Conservation (phyloP, 345 rosid species). For the Durio zibethinus region DNA sequence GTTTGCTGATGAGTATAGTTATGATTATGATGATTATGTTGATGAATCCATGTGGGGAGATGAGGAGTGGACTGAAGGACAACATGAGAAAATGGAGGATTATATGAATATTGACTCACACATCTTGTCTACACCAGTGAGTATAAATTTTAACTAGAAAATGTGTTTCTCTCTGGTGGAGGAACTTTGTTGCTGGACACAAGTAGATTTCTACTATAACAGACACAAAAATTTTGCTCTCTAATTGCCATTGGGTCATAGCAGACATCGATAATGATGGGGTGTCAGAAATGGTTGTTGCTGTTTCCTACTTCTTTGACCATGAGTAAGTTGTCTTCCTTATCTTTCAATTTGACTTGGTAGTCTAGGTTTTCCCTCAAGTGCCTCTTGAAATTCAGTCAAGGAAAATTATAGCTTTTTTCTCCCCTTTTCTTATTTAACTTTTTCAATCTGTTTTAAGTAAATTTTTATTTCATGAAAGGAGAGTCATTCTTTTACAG, state of each 20-base stretch:
- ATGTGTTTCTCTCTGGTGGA: background rate
- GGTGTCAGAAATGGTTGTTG: slow-evolving; percentile 86
- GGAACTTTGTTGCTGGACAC: background rate
- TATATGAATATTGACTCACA: slow-evolving; percentile 89
- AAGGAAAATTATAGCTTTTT: background rate
- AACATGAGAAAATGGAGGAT: slow-evolving; percentile 86
- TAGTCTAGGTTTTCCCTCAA: background rate
- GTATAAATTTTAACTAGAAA: slow-evolving; percentile 33
- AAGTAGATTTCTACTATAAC: background rate
- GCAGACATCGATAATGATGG: slow-evolving; percentile 99
- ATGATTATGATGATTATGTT: slow-evolving; percentile 93
- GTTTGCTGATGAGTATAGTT: slow-evolving; percentile 79
- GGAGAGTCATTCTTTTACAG: background rate
- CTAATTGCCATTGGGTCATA: slow-evolving; percentile 57
- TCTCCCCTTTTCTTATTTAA: background rate
- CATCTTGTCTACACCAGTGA: slow-evolving; percentile 90
- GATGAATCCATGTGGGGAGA: slow-evolving; percentile 93
- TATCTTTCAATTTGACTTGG: background rate
- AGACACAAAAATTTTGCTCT: background rate
- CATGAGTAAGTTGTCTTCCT: slow-evolving; percentile 67
- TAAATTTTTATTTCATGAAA: background rate
- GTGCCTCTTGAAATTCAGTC: background rate
- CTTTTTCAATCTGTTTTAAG: background rate
- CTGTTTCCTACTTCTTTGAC: slow-evolving; percentile 95
- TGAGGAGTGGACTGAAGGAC: slow-evolving; percentile 87